These are phyloP conservation scores for Diaporthe australafricana DNA, from an alignment of 2,329 filamentous ascomycete species.

Conservation along the genomic window DNA sequence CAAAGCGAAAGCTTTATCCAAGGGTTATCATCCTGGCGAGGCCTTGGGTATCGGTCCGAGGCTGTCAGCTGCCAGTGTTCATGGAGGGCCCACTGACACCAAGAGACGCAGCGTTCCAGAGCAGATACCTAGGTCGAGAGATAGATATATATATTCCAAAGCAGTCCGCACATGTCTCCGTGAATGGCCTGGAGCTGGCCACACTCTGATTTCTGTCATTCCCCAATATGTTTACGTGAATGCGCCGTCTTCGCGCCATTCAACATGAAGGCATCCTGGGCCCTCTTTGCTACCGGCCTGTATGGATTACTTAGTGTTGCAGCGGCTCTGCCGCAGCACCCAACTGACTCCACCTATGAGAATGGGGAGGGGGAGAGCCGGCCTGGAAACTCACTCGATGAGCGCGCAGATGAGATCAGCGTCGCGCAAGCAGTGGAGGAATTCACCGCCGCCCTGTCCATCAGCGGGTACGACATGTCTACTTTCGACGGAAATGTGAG, in stretches of 20 bases:
- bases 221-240: neutral
- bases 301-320: constrained; percentile 1
- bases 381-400: neutral
- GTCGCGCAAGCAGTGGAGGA: neutral
- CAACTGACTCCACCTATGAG: constrained; percentile 1
- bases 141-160: neutral
- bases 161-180: neutral
- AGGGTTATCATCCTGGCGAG: neutral
- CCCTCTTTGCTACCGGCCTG: neutral
- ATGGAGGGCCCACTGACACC: neutral
- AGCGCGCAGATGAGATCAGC: neutral
- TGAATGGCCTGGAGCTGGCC: neutral
- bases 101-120: neutral
- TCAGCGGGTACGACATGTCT: constrained; percentile 7
- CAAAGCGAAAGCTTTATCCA: neutral
- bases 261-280: neutral
- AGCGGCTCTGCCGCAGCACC: neutral
- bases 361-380: neutral
- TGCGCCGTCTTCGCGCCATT: no score
- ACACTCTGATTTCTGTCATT: neutral
- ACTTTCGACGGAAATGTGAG: neutral
- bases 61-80: neutral
- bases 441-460: neutral
- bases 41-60: neutral
- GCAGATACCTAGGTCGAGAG: neutral